Evolutionary conservation across 371 early-diverging fungal species (phyloP), one percentile per base, ranked within the genome.

Genomic region (Thermomucor indicae-seudaticae): DNA sequence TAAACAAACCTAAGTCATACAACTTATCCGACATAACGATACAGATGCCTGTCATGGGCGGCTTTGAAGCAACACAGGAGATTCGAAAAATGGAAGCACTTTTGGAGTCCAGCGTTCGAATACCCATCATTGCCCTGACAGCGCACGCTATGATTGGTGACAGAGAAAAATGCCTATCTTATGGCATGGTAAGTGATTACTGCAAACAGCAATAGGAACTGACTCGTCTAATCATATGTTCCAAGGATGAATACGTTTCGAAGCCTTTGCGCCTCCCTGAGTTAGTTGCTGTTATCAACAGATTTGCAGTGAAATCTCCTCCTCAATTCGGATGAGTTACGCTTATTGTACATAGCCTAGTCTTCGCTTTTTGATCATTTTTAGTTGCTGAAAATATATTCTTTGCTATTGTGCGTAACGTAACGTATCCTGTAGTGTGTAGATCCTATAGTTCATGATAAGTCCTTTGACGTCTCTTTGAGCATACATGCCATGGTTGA

Each of bases 121-220:
- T 80, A 31, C 87, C 86, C 0, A 87, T 89, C 39, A 81, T 89
- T 53, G 89, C 89, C 11, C 58, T 89, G 39, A 87, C 89, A 1
- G 89, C 89, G 1, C 84, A 84, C 48, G 88, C 88, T 25, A 85
- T 88, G 83, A 76, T 80, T 47, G 86, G 85, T 31, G 86, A 86
- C 55, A 74, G 85, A 47, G 85, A 88, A 57, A 81, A 79, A 57
- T 86, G 88, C 53, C 62, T 88, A 44, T 60, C 67, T n/a, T 66
- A 83, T 28, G 87, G 86, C 39, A 86, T 86, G 87, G 42, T 50
- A 50, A 27, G 60, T 30, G 32, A 32, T 10, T n/a, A n/a, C n/a
- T 7, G 10, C 7, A 10, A 7, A 10, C 32, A 32, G 32, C 7
- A 32, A 32, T 10, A 7, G 7, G 7, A 10, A 10, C 7, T 14